Base-by-base conservation (phyloP, 495 filamentous ascomycete genomes). In the Wilcoxina mikolae region DNA sequence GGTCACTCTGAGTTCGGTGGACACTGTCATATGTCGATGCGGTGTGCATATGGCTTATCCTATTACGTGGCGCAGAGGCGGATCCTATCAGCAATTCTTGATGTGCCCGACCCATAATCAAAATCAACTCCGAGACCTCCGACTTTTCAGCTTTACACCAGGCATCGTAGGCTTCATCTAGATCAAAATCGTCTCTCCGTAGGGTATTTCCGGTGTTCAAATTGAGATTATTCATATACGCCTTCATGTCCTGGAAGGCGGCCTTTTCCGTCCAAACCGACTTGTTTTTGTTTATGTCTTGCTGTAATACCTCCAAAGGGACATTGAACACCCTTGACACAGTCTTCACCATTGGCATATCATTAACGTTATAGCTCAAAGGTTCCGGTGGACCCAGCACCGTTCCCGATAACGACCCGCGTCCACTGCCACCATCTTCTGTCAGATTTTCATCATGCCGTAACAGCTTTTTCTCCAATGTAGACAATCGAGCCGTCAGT, bases 381-480 rank as follows among this genome's bases (percentile, higher is more conserved):
- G 89, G 85, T 9, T 85, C 78, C 26, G 82, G 73, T 5, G 86
- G 84, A 74, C 77, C 15, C 33, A 55, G 70, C 60, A 47, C 76
- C 71, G 45, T 84, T 55, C 67, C 70, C 61, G 60, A 72, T 64
- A 73, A 58, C 25, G 58, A 51, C 22, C 53, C 50, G 68, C 72
- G 26, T 7, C 56, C 38, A 68, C 71, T 23, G 10, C 56, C 39
- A 49, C 59, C 59, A 47, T 64, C 45, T 17, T 79, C 72, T 20
- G 74, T 76, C 24, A 98, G 74, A 65, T 94, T 87, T 67, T 95
- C 85, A 64, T 98, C 91, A 66, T 95, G 88, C n/a, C 82, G 79
- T 57, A 99, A 74, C 35, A 99, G 78, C 70, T 96, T 96, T 60
- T 78, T 89, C 68, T 99, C 93, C 56, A 99, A 71, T 3, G 82